Conservation (phyloP, 306 rosid species). For the Citrullus colocynthis region DNA sequence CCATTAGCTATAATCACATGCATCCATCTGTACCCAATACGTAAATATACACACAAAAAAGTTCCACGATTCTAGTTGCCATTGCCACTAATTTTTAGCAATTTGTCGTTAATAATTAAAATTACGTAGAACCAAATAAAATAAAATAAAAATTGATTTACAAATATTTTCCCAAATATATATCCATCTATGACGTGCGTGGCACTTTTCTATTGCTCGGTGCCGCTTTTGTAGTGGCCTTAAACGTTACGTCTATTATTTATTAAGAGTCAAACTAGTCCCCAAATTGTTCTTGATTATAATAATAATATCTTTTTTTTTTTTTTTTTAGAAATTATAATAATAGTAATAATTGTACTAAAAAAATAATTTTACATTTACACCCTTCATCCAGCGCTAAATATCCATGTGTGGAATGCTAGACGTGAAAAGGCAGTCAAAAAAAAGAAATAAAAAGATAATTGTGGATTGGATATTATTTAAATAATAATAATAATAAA, state of each 20-base stretch:
- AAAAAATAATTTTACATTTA: background rate
- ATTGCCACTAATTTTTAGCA: background rate
- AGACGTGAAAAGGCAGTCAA: background rate
- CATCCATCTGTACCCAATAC: background rate
- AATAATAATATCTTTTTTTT: too few species aligned
- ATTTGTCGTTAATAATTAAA: background rate
- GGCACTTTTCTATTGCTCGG: background rate
- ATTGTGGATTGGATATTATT: background rate
- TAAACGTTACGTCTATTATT: too few species aligned
- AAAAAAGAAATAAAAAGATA: background rate
- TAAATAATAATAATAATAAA: too few species aligned
- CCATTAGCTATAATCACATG: background rate
- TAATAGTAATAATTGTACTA: too few species aligned
- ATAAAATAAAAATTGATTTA: background rate
- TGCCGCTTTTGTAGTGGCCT: background rate
- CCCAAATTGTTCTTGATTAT: background rate
- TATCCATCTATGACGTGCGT: background rate
- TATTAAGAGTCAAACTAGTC: background rate
- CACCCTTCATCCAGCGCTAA: background rate
- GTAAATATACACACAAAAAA: background rate
- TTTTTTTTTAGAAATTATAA: too few species aligned
- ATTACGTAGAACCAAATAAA: background rate
- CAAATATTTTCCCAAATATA: background rate
- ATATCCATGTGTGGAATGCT: background rate
- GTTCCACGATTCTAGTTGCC: too few species aligned